phyloP scores from a whole-genome alignment of 805 yeast species.

The Candida bentonensis region DNA sequence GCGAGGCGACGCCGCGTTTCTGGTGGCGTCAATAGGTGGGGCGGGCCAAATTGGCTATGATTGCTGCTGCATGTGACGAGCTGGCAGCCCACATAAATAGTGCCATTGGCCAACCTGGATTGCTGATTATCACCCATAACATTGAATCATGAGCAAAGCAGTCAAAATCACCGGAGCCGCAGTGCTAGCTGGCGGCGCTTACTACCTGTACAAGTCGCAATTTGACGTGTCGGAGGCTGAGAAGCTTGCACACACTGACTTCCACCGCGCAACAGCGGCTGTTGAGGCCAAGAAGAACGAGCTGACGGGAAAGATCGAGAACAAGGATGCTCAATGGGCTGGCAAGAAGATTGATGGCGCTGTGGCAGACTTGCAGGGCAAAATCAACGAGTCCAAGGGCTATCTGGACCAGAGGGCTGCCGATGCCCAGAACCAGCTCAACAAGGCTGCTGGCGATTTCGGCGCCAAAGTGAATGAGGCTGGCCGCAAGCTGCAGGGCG shows the following conservation, averaged over 20 bases:
- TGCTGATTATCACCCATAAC: no score
- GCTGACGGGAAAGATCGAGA: background rate
- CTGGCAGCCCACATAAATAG: no score
- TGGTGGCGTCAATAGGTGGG: no score
- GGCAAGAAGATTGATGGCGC: background rate
- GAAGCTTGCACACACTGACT: background rate
- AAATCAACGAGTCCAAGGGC: background rate
- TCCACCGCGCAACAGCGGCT: background rate
- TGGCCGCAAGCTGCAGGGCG: background rate
- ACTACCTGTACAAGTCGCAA: background rate
- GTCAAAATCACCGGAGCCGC: background rate
- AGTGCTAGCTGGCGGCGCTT: background rate
- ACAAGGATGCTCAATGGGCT: slow-evolving; percentile 2
- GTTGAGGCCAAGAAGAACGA: background rate
- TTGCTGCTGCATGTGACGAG: no score
- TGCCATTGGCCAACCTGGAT: no score
- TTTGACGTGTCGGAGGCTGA: background rate
- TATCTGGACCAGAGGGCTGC: background rate
- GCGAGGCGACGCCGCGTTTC: no score
- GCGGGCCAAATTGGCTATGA: no score
- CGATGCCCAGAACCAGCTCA: background rate
- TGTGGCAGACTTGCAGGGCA: background rate
- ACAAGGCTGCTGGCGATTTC: slow-evolving; percentile 2
- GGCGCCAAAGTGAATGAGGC: slow-evolving; percentile 1
- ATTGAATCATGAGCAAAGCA: background rate